Evolutionary conservation across 345 rosid genomes (phyloP).

Genomic region (Raphanus sativus): DNA sequence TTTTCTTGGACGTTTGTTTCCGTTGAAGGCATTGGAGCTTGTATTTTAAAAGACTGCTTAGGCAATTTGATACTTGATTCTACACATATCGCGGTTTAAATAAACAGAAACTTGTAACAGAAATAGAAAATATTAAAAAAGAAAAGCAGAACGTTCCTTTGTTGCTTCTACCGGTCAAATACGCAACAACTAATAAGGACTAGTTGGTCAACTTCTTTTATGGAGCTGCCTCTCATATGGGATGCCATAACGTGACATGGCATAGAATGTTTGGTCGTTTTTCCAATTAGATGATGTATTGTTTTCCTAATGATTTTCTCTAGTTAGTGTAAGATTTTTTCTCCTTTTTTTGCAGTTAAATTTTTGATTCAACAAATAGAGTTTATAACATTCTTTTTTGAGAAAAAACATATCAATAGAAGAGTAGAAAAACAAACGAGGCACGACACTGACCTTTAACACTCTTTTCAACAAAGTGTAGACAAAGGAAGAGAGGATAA

Average conservation of each 20-base stretch:
- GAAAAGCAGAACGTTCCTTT: conserved; percentile 1
- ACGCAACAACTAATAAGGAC: conserved; percentile 9
- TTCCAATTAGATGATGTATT: background rate
- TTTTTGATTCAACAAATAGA: background rate
- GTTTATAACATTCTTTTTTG: background rate
- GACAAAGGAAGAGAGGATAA: no score
- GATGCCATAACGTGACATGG: background rate
- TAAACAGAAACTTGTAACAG: background rate
- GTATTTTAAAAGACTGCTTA: background rate
- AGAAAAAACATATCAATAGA: background rate
- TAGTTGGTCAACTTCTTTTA: background rate
- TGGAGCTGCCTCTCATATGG: background rate
- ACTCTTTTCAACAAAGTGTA: no score
- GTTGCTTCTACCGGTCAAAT: conserved; percentile 21
- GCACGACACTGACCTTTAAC: no score
- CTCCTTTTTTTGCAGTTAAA: background rate
- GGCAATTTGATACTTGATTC: background rate
- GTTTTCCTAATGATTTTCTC: background rate
- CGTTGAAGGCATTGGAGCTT: background rate
- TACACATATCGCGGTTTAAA: background rate
- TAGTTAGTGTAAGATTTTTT: background rate
- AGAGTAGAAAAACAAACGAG: background rate
- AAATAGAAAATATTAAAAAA: background rate
- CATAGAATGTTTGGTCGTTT: background rate
- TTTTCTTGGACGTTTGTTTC: conserved; percentile 4